Conservation (phyloP, 148 eudicot genomes). For the Talinum fruticosum region DNA sequence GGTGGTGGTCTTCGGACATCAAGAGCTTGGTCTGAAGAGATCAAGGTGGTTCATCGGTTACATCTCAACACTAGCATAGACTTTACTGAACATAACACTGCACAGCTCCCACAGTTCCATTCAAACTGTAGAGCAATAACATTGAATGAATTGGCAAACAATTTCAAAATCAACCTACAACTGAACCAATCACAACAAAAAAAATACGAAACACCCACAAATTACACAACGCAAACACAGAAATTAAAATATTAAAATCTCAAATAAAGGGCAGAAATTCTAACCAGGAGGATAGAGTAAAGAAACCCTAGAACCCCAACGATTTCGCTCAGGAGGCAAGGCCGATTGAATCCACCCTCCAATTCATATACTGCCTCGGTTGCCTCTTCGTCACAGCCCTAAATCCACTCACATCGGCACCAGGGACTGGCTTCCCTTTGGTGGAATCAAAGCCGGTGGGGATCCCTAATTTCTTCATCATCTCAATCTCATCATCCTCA, state of each 20-base stretch:
- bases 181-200: neutral
- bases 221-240: neutral
- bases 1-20: neutral
- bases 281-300: neutral
- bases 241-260: no score
- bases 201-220: neutral
- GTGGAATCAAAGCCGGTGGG: constrained; percentile 89
- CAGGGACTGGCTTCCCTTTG: constrained; percentile 82
- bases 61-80: neutral
- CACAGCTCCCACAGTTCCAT: neutral
- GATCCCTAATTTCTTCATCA: constrained; percentile 94
- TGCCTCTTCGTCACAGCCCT: constrained; percentile 86
- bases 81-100: neutral
- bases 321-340: constrained; percentile 88
- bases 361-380: constrained; percentile 96
- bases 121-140: neutral
- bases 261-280: neutral
- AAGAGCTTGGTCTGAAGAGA: neutral
- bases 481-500: constrained; percentile 72
- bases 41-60: neutral
- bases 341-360: constrained; percentile 98
- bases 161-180: neutral
- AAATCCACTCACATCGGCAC: constrained; percentile 79
- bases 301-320: constrained; percentile 29
- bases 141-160: neutral